Conservation (phyloP, 2,329 filamentous ascomycete species). For the Ustulina deusta region DNA sequence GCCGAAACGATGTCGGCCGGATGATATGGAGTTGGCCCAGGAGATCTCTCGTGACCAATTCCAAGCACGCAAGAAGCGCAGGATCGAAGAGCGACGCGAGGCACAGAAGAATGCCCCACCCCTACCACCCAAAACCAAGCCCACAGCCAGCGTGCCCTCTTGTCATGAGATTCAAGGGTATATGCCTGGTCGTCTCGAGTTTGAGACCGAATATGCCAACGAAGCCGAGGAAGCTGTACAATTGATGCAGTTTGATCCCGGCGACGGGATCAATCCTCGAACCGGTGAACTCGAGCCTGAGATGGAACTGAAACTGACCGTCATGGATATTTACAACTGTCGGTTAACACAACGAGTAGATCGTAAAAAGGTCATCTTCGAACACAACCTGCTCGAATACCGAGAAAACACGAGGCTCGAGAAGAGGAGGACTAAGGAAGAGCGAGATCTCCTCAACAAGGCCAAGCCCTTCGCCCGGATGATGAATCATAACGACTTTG, state of each 20-base stretch:
- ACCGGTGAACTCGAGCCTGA: conserved; percentile 93
- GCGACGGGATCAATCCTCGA: conserved; percentile 85
- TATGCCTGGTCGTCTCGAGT: conserved; percentile 97
- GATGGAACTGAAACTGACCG: conserved; percentile 96
- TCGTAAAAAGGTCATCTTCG: conserved; percentile 95
- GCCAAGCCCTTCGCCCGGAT: conserved; percentile 96
- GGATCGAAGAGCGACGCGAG: conserved; percentile 93
- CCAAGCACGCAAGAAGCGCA: conserved; percentile 88
- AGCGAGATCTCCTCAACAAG: conserved; percentile 89
- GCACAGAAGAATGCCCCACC: conserved; percentile 85
- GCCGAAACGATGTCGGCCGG: conserved; percentile 84
- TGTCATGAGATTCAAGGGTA: conserved; percentile 99
- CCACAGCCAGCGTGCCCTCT: conserved; percentile 91
- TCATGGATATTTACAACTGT: conserved; percentile 98
- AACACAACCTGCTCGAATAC: conserved; percentile 93
- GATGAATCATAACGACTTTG: conserved; percentile 95
- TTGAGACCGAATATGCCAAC: conserved; percentile 97
- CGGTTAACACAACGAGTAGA: conserved; percentile 91
- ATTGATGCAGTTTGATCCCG: conserved; percentile 97
- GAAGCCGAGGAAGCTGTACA: conserved; percentile 98
- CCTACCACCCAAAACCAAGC: conserved; percentile 91
- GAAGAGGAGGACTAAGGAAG: conserved; percentile 96
- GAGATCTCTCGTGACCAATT: conserved; percentile 91
- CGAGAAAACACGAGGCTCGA: conserved; percentile 89
- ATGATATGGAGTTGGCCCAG: conserved; percentile 82